Evolutionary conservation across 2,329 filamentous ascomycete genomes (phyloP), one percentile per base, ranked within the genome.

Genomic region (Ceratocystiopsis sp.): DNA sequence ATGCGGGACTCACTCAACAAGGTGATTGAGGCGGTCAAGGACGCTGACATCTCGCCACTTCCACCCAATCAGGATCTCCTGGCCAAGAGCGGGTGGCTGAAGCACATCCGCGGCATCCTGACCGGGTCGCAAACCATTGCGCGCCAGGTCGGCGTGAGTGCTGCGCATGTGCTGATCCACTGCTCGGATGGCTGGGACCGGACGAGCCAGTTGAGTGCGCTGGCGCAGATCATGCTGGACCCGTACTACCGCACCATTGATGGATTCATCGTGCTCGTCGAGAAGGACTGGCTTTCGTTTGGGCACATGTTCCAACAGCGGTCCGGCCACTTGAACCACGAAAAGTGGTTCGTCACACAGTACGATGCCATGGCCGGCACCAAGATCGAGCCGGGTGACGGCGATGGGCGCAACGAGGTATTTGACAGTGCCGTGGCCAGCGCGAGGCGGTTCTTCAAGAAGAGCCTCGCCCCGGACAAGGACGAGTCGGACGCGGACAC

Each of bases 101-200:
- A 84, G 54, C 89, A 98, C 56, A 93, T 95, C 44, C 71, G 75
- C 18, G 78, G 79, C 25, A 75, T 98, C 38, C 65, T 98, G 15
- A 83, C 91, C 48, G 91, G 91, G 1, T 80, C 86, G 7, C 75
- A 78, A 40, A 67, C 93, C 45, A 93, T 96, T 52, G 81, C 87
- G 29, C 73, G 83, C 32, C 84, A 91, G 53, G 79, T 98, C 33
- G 91, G 86, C 29, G 78, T 96, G 45, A 82, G 85, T 50, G 89
- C 95, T 55, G 94, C 87, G 1, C 86, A 98, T 57, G 89, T 93
- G 12, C 66, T 98, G 38, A 94, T 98, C 40, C 91, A 98, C 61
- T 98, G 91, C 61, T 96, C 91, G 2, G 91, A 98, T 60, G 91
- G 91, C 4, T 98, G 91, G 91, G 91, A 98, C 61, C 80, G 91